phyloP scores from a whole-genome alignment of 2,329 filamentous ascomycete genomes.

The Ophiostoma sp. region DNA sequence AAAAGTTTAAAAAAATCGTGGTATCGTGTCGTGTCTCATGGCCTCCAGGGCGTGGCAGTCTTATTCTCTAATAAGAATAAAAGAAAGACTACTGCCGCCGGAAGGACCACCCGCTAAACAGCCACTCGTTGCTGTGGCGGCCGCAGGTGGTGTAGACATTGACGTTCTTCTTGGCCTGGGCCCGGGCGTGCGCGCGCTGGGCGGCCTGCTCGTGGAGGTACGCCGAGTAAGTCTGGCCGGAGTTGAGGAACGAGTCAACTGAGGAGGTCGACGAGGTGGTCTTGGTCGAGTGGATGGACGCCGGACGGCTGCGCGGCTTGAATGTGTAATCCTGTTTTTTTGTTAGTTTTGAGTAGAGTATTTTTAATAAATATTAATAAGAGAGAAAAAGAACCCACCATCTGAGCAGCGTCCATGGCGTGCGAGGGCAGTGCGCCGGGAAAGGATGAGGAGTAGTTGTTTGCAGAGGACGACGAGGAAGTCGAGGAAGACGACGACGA shows the following conservation, averaged over 20 bases:
- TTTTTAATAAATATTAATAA: no score
- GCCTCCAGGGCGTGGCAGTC: background rate
- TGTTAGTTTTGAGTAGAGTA: background rate
- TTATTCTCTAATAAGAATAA: no score
- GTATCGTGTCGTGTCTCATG: slow-evolving; percentile 4
- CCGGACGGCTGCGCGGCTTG: background rate
- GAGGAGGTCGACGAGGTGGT: background rate
- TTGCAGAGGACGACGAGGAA: background rate
- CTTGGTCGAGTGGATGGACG: background rate
- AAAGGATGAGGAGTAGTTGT: background rate
- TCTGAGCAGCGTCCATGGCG: background rate
- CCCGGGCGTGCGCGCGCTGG: slow-evolving; percentile 1
- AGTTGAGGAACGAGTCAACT: background rate
- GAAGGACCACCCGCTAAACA: slow-evolving; percentile 30
- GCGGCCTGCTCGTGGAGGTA: background rate
- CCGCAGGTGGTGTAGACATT: slow-evolving; percentile 31
- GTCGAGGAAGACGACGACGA: background rate
- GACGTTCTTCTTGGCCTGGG: slow-evolving; percentile 25
- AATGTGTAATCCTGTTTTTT: background rate
- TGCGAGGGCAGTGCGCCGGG: background rate
- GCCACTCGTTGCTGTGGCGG: slow-evolving; percentile 30
- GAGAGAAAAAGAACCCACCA: background rate
- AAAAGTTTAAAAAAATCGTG: background rate
- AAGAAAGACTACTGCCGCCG: slow-evolving; percentile 15
- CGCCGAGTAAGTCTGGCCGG: slow-evolving; percentile 7